Evolutionary conservation across 2,329 filamentous ascomycete genomes (phyloP), one percentile per base, ranked within the genome.

Genomic region (Diaporthe ampelina): DNA sequence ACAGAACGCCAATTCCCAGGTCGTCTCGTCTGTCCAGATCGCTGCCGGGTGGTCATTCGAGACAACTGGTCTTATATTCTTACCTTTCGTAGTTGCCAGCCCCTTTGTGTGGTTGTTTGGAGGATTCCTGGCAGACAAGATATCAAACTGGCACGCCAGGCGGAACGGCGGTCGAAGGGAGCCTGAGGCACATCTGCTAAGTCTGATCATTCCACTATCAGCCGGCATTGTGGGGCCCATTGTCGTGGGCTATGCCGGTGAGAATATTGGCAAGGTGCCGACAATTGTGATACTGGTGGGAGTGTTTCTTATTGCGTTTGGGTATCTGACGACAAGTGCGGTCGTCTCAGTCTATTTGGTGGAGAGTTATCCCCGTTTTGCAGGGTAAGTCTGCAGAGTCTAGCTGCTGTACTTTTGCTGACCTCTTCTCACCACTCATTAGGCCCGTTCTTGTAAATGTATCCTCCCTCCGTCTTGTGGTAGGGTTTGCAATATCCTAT

Each of bases 101-200:
- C 77, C 77, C 2, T 75, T 78, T 4, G 75, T 77, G 19, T 77
- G 76, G 24, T 72, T 83, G 17, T 78, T 81, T 3, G 82, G 82
- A 3, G 83, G 83, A 3, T 82, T 77, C 40, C 70, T 82, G 9
- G 80, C 83, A 29, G 83, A 84, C 76, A 80, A 70, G 59, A 32
- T 79, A 57, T 77, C 77, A 43, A 77, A 79, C 65, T 72, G 61
- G 61, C 74, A 79, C 59, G 76, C 79, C 15, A 67, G 72, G 29
- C 73, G 74, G 24, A 73, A 76, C 37, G 76, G 76, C 65, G 79
- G 79, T 15, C 72, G 75, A 9, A 76, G 79, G 24, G 79, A 80
- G 78, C 77, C 79, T 69, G 79, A 80, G 76, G 78, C 78, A 58
- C 76, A 79, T 32, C 77, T 80, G 54, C 54, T 77, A 24, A 80